phyloP scores from a whole-genome alignment of 1,284 basidiomycete species.

The Boletus subluridellus region DNA sequence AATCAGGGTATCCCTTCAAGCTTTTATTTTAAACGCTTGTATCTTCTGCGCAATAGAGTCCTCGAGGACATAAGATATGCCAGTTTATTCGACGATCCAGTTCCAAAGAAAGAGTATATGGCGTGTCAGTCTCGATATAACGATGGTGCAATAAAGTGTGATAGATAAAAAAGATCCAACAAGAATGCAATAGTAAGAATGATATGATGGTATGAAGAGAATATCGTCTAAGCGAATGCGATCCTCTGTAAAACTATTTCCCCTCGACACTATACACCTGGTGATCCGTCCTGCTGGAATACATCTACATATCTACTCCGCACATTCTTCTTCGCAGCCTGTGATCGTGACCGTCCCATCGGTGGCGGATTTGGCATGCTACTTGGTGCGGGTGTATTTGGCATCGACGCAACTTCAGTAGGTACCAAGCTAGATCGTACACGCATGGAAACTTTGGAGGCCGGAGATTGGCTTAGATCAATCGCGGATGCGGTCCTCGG shows the following conservation, averaged over 20 bases:
- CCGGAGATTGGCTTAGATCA: conserved; percentile 51
- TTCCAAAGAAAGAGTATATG: not conserved
- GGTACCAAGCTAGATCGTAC: conserved; percentile 66
- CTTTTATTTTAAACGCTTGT: conserved; percentile 52
- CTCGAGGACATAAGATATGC: not conserved
- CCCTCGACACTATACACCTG: conserved; percentile 12
- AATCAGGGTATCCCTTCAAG: conserved; percentile 73
- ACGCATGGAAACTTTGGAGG: conserved; percentile 50
- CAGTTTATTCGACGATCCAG: not conserved
- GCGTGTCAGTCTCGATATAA: not conserved
- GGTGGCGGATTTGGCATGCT: conserved; percentile 42
- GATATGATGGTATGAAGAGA: conserved; percentile 23
- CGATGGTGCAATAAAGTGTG: conserved; percentile 17
- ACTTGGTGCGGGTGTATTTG: conserved; percentile 35
- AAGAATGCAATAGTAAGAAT: conserved; percentile 17
- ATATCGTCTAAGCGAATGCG: conserved; percentile 3
- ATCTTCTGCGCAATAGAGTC: not conserved
- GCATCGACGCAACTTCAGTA: conserved; percentile 34
- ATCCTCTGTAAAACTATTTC: not conserved
- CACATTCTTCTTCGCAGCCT: conserved; percentile 67
- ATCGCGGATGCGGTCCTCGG: conserved; percentile 60
- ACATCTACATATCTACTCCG: conserved; percentile 84
- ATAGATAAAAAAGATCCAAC: conserved; percentile 32
- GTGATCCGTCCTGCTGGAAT: conserved; percentile 55
- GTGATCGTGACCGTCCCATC: conserved; percentile 54